Evolutionary conservation across 2,329 filamentous ascomycete genomes (phyloP).

Genomic region (Fusarium heterosporum): DNA sequence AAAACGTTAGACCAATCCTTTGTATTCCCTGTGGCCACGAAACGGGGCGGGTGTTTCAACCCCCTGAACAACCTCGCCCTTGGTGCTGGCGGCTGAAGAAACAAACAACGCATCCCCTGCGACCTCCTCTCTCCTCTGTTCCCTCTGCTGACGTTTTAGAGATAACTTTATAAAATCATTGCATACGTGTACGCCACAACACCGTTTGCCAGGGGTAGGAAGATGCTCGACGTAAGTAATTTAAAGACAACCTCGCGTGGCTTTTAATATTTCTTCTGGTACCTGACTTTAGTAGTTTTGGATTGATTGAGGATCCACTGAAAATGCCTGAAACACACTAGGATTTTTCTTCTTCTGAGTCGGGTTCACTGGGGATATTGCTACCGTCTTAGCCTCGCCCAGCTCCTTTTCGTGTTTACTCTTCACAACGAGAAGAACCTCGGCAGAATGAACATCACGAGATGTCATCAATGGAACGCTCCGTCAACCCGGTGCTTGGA

Average conservation of each 20-base stretch:
- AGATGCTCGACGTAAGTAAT: not conserved
- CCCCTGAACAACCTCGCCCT: conserved; percentile 15
- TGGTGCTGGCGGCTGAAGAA: conserved; percentile 2
- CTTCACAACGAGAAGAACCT: not conserved
- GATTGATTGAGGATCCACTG: conserved; percentile 12
- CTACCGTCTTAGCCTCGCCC: not conserved
- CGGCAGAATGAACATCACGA: not conserved
- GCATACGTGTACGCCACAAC: not conserved
- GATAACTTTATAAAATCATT: not conserved
- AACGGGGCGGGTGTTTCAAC: conserved; percentile 43
- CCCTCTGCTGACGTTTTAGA: not conserved
- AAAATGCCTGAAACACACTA: conserved; percentile 34
- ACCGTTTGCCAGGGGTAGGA: conserved; percentile 8
- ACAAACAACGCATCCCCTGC: conserved; percentile 23
- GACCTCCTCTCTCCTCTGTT: not conserved
- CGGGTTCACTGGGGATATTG: too few relatives aligned
- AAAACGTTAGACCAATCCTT: conserved; percentile 18
- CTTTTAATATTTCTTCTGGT: conserved; percentile 20
- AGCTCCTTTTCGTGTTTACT: not conserved
- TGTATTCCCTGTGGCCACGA: conserved; percentile 17
- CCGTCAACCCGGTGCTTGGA: not conserved
- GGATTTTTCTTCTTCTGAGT: conserved; percentile 2
- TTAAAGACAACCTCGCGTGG: conserved; percentile 15
- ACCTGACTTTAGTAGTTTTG: not conserved
- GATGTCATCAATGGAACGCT: not conserved